Conservation (phyloP, 2,329 filamentous ascomycete species). For the Microascus cirrosus region DNA sequence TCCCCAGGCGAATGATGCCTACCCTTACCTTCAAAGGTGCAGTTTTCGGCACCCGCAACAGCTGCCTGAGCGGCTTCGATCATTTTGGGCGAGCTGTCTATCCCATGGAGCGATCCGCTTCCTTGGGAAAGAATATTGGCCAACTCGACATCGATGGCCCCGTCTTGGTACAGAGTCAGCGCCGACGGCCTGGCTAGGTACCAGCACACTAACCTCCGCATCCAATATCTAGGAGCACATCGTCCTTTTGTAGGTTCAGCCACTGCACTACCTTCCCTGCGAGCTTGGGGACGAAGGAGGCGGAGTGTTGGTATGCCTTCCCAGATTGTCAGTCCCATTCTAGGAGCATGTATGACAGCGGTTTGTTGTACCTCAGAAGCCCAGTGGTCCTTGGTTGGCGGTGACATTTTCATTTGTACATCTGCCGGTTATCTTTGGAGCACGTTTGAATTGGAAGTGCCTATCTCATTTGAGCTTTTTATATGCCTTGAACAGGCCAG, state of each 20-base stretch:
- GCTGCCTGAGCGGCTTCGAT: constrained; percentile 37
- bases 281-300: constrained; percentile 53
- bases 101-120: constrained; percentile 37
- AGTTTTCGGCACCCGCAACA: constrained; percentile 23
- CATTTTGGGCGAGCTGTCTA: constrained; percentile 49
- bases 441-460: not conserved
- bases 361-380: constrained; percentile 9
- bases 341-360: constrained; percentile 1
- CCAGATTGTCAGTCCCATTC: constrained; percentile 9
- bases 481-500: not conserved
- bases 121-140: constrained; percentile 32
- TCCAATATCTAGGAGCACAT: constrained; percentile 50
- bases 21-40: constrained; percentile 29
- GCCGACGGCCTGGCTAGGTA: not conserved
- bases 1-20: constrained; percentile 1
- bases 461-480: not conserved
- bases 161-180: constrained; percentile 28
- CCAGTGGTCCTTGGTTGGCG: constrained; percentile 13
- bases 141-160: constrained; percentile 45
- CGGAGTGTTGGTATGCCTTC: constrained; percentile 48
- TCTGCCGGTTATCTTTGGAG: not conserved
- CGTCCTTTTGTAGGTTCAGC: constrained; percentile 45
- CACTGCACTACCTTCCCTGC: constrained; percentile 46
- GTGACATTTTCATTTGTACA: not conserved
- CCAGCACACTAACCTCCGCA: constrained; percentile 40